Evolutionary conservation across 192 early-diverging fungal genomes (phyloP), one percentile per base, ranked within the genome.

Genomic region (Gamsiella multidivaricata): DNA sequence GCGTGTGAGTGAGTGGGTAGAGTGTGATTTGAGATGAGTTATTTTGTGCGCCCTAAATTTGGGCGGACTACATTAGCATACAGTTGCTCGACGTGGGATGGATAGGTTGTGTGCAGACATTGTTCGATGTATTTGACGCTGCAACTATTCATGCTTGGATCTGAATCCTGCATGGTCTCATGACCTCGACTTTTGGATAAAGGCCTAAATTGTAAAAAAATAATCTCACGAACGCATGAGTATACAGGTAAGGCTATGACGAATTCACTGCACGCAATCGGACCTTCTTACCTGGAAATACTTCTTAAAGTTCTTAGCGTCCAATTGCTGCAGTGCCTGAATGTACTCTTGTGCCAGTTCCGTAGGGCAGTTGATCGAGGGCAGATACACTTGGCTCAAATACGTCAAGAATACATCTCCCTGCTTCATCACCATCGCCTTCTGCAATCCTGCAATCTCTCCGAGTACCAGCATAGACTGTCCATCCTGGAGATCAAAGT

Each of bases 401-500:
- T 90, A 92, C 39, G 86, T 85, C 42, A 89, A 37, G 74, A 89
- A 93, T 22, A 81, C 81, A 22, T 61, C 58, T 11, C 89, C 85
- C 69, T 88, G 88, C 61, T 88, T 87, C 42, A 70, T 43, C 53
- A 79, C 82, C 61, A 91, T 81, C 6, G 86, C 61, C 61, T 86
- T 86, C 68, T 85, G 82, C 61, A 89, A 70, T n/a, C 79, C 67
- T 5, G 84, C 71, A 42, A 89, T 89, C 66, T 89, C 88, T 29
- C 81, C 82, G 65, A 89, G 76, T 0, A 85, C 91, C 78, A 95
- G 59, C 61, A 89, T 69, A 6, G 90, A 82, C 78, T 94, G 90
- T 2, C 91, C 95, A 69, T 97, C 95, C 29, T 82, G 61, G 34
- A 90, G 65, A 66, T 91, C 84, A 82, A 96, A 97, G 23, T 72